These are phyloP conservation scores for Coemansia sp. DNA, from an alignment of 192 early-diverging fungal species.

Conservation along the genomic window DNA sequence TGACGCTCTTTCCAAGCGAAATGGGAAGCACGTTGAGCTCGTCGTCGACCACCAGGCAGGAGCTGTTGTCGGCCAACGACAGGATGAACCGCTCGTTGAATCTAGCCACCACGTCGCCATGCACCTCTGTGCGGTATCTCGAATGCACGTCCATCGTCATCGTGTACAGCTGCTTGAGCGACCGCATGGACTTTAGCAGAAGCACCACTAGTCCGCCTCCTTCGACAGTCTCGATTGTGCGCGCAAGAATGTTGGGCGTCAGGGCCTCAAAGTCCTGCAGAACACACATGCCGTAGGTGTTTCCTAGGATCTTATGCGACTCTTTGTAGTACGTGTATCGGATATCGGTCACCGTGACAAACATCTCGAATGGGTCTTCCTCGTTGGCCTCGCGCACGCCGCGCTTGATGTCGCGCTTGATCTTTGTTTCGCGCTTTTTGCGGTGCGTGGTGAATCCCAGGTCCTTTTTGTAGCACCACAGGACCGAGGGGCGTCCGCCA, in stretches of 20 bases:
- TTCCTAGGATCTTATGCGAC: slow-evolving; percentile 95
- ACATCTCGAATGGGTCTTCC: slow-evolving; percentile 99
- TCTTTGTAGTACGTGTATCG: slow-evolving; percentile 99
- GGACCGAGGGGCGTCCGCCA: slow-evolving; percentile 84
- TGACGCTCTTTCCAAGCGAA: slow-evolving; percentile 89
- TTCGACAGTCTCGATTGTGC: slow-evolving; percentile 97
- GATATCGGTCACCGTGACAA: slow-evolving; percentile 91
- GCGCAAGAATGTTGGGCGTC: slow-evolving; percentile 93
- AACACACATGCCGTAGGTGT: slow-evolving; percentile 98
- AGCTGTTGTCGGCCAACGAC: slow-evolving; percentile 81
- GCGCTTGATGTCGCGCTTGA: slow-evolving; percentile 90
- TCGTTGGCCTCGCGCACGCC: slow-evolving; percentile 87
- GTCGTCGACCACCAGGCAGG: slow-evolving; percentile 94
- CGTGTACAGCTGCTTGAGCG: slow-evolving; percentile 94
- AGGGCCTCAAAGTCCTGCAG: slow-evolving; percentile 98
- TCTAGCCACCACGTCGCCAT: slow-evolving; percentile 87
- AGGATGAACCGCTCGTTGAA: slow-evolving; percentile 99
- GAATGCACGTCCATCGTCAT: slow-evolving; percentile 99
- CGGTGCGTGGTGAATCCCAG: slow-evolving; percentile 93
- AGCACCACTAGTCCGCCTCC: slow-evolving; percentile 94
- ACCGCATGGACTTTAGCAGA: slow-evolving; percentile 91
- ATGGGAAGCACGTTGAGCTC: slow-evolving; percentile 97
- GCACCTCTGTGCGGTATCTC: slow-evolving; percentile 91
- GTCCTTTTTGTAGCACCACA: slow-evolving; percentile 99
- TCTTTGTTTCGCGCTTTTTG: slow-evolving; percentile 94